A percentile compares a stretch with the other conserved stretches of the same genome.
Conservation (phyloP, 1,284 basidiomycete genomes). For the Nidula niveotomentosa region DNA sequence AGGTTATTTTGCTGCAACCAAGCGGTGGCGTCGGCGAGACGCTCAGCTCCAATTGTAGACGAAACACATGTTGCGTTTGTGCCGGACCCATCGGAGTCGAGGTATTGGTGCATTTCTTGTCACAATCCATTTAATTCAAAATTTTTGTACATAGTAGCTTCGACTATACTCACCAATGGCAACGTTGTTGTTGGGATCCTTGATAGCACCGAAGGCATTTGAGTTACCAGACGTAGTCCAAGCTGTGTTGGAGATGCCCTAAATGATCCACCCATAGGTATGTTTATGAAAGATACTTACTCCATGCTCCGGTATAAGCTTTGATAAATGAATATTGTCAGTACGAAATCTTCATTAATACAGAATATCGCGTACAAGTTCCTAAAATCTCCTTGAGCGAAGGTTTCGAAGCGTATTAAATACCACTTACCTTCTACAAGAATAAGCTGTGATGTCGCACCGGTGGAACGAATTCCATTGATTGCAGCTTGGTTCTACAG, state of each 20-base stretch:
- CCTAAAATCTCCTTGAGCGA: constrained; percentile 14
- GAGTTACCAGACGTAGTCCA: constrained; percentile 59
- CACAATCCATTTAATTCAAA: no score
- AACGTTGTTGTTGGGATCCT: constrained; percentile 61
- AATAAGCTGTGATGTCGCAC: constrained; percentile 57
- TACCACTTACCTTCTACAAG: constrained; percentile 45
- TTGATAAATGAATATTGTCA: background rate
- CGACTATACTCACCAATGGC: constrained; percentile 43
- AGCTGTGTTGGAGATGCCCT: constrained; percentile 23
- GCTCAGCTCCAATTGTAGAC: constrained; percentile 57
- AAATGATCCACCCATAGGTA: background rate
- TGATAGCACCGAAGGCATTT: constrained; percentile 48
- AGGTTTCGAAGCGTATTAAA: no score
- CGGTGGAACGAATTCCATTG: constrained; percentile 58
- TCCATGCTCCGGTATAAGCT: constrained; percentile 53
- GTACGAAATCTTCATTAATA: background rate
- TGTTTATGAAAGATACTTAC: constrained; percentile 17
- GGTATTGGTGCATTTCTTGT: constrained; percentile 69
- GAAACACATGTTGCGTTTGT: constrained; percentile 56
- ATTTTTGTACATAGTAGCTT: no score
- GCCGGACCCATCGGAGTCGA: constrained; percentile 65
- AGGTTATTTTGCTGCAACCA: constrained; percentile 61
- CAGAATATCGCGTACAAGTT: constrained; percentile 32
- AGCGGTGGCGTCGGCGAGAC: constrained; percentile 50
- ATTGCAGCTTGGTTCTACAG: constrained; percentile 59